Conservation (phyloP, 768 basidiomycete genomes). For the Boletellus ananiceps region DNA sequence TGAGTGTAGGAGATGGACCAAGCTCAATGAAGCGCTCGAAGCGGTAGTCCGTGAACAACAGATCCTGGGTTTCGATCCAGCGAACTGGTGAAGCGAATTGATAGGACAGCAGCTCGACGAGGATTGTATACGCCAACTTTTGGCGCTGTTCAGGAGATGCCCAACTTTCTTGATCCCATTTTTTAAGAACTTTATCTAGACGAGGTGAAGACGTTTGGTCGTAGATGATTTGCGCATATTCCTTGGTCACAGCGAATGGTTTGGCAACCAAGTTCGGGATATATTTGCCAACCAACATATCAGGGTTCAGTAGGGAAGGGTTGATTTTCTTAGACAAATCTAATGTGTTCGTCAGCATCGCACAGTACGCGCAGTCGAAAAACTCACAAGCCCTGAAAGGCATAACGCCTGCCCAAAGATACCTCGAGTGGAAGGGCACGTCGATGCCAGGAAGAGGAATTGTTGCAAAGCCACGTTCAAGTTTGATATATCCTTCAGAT, state of each 20-base stretch:
- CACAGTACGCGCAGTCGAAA: not conserved
- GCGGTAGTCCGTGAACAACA: slow-evolving; percentile 77
- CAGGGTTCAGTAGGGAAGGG: slow-evolving; percentile 83
- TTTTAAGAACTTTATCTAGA: slow-evolving; percentile 89
- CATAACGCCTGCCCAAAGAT: slow-evolving; percentile 97
- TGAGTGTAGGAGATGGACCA: slow-evolving; percentile 93
- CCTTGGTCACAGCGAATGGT: slow-evolving; percentile 77
- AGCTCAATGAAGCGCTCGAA: slow-evolving; percentile 96
- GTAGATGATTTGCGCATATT: slow-evolving; percentile 93
- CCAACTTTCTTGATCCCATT: slow-evolving; percentile 94
- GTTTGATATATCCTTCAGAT: slow-evolving; percentile 82
- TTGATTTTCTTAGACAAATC: slow-evolving; percentile 99
- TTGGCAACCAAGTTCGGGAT: slow-evolving; percentile 94
- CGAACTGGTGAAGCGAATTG: slow-evolving; percentile 98
- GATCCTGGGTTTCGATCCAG: slow-evolving; percentile 99
- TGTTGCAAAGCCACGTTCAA: slow-evolving; percentile 95
- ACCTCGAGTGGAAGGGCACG: slow-evolving; percentile 99
- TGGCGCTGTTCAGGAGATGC: slow-evolving; percentile 76
- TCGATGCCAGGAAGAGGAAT: slow-evolving; percentile 96
- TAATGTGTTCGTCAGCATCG: slow-evolving; percentile 24
- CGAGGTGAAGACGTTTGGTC: slow-evolving; percentile 95
- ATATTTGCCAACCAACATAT: slow-evolving; percentile 91
- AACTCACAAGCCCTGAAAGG: slow-evolving; percentile 92
- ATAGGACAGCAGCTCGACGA: slow-evolving; percentile 95
- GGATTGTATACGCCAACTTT: slow-evolving; percentile 90